phyloP scores from a whole-genome alignment of 306 rosid species.

The Trifolium dubium region DNA sequence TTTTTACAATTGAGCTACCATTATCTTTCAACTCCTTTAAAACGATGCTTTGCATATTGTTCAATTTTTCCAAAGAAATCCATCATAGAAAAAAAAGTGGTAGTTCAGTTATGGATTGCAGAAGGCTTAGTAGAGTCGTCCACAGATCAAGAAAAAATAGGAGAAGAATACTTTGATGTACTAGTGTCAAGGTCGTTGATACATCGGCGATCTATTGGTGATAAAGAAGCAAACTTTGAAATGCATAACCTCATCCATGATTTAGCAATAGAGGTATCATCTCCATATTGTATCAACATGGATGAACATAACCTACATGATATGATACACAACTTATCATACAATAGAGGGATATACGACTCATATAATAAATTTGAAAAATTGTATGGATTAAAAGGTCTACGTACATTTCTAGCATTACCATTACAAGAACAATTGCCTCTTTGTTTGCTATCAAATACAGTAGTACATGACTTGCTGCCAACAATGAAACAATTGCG shows the following conservation, averaged over 20 bases:
- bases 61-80: no score
- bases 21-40: no score
- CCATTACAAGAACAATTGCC: neutral
- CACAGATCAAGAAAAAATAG: neutral
- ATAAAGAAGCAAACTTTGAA: neutral
- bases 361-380: neutral
- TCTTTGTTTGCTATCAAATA: constrained; percentile 26
- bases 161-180: constrained; percentile 32
- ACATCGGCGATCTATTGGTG: neutral
- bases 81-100: no score
- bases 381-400: neutral
- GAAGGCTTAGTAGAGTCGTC: no score
- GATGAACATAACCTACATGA: neutral
- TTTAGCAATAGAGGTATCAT: constrained; percentile 25
- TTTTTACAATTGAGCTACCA: no score
- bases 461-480: neutral
- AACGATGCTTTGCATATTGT: no score
- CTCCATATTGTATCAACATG: neutral
- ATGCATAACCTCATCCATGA: constrained; percentile 40
- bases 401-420: neutral
- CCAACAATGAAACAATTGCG: constrained; percentile 14
- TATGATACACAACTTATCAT: constrained; percentile 32
- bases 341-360: neutral
- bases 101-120: no score
- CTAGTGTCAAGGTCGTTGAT: neutral